A percentile compares a stretch with the other conserved stretches of the same genome.
These are phyloP conservation scores for Astragalus membranaceus DNA, from an alignment of 306 rosid genomes.

Conservation along the genomic window DNA sequence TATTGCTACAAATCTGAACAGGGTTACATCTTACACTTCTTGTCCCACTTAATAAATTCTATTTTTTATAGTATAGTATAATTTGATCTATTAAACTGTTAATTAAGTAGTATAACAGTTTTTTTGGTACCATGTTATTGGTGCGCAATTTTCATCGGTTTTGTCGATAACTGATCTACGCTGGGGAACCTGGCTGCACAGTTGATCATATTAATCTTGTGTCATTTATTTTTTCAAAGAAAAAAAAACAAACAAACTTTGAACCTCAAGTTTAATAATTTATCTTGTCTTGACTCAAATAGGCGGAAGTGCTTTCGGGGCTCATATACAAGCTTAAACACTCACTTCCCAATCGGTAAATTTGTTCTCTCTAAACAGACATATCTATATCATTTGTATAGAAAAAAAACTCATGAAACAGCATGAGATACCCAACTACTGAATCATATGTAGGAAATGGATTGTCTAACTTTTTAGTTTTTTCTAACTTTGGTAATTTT, in stretches of 20 bases:
- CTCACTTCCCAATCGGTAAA: slow-evolving; percentile 66
- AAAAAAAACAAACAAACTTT: neutral
- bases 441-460: neutral
- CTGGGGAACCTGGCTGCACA: too few relatives aligned
- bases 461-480: too few relatives aligned
- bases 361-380: neutral
- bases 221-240: neutral
- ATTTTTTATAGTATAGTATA: too few relatives aligned
- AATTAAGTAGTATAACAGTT: too few relatives aligned
- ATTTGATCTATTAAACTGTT: too few relatives aligned
- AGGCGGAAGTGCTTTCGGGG: slow-evolving; percentile 88
- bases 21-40: too few relatives aligned
- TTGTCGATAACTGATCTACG: too few relatives aligned
- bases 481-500: too few relatives aligned
- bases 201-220: neutral
- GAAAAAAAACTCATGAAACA: neutral
- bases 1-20: neutral
- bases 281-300: slow-evolving; percentile 8
- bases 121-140: too few relatives aligned
- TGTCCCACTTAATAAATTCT: too few relatives aligned
- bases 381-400: neutral
- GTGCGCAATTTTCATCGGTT: too few relatives aligned
- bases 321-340: slow-evolving; percentile 63
- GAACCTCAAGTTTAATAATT: neutral
- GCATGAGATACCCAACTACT: neutral